Evolutionary conservation across 257 asterid genomes (phyloP), one percentile per base, ranked within the genome.

Genomic region (Capsicum rhomboideum): DNA sequence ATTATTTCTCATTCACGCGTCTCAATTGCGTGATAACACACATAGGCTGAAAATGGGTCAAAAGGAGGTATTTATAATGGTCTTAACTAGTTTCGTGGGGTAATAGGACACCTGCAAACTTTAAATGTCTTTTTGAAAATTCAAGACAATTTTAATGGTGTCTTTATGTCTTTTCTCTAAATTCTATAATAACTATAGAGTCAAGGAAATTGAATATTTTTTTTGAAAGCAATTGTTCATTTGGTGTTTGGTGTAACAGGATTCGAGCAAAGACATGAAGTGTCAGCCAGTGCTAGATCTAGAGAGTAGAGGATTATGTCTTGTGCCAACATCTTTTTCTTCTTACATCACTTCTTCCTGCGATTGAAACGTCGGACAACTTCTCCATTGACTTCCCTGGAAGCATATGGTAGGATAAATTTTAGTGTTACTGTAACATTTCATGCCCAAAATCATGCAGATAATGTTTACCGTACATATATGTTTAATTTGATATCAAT

Each of bases 261-360:
- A 72, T 52, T 11, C 77, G 64, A 53, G 23, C 37, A 85, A 37
- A 81, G 42, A 50, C 17, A 79, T 52, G 49, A 79, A 63, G 79
- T 69, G 77, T 0, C 37, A 54, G 31, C 23, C 68, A 81, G 74
- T 10, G 59, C 16, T 74, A n/a, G 87, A 88, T 52, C 88, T 88
- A n/a, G 71, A 53, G 53, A 86, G 87, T 69, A 88, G 86, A 86
- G 89, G 90, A 56, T 53, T 86, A 52, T 86, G 90, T 81, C 89
- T 88, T 61, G 89, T 86, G 29, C 90, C 90, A 64, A 55, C 74
- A 63, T 78, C 87, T 77, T 44, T 88, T 55, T 71, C 86, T 13
- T 87, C 89, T 0, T 88, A 81, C 84, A 83, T 88, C 23, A 81
- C 87, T 52, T 31, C 84, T 78, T 81, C 81, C 23, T 77, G 63